These are phyloP conservation scores for Dothideomycetes sp. DNA, from an alignment of 2,329 filamentous ascomycete species.

Conservation along the genomic window DNA sequence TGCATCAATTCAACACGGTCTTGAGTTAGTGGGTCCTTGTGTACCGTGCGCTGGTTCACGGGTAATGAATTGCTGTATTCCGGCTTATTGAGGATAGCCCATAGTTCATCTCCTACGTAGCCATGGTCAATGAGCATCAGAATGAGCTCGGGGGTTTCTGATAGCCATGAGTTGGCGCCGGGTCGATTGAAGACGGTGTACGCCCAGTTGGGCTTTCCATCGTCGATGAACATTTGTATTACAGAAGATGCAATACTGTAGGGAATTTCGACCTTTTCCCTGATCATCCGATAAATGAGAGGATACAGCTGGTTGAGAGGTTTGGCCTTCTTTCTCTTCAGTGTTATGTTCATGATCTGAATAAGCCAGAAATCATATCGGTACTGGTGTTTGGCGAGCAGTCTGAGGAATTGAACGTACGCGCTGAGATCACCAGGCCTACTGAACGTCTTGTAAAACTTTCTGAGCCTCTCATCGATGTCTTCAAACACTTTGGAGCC, in stretches of 20 bases:
- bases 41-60: constrained; percentile 3
- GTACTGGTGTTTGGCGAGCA: too few relatives aligned
- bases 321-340: too few relatives aligned
- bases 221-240: constrained; percentile 18
- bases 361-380: too few relatives aligned
- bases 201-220: constrained; percentile 13
- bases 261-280: background rate
- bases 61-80: constrained; percentile 14
- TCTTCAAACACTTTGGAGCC: too few relatives aligned
- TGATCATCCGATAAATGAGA: background rate
- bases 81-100: constrained; percentile 19
- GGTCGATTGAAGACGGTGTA: constrained; percentile 16
- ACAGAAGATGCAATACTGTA: constrained; percentile 12
- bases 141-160: constrained; percentile 17
- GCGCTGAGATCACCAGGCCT: too few relatives aligned
- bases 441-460: too few relatives aligned
- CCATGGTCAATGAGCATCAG: constrained; percentile 17
- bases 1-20: constrained; percentile 36
- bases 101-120: constrained; percentile 11
- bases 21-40: constrained; percentile 21
- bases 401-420: too few relatives aligned
- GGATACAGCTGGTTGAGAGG: background rate
- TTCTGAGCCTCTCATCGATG: too few relatives aligned
- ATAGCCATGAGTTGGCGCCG: constrained; percentile 16
- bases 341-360: too few relatives aligned